These are phyloP conservation scores for Exophiala viscosa DNA, from an alignment of 2,329 filamentous ascomycete genomes.

Conservation along the genomic window DNA sequence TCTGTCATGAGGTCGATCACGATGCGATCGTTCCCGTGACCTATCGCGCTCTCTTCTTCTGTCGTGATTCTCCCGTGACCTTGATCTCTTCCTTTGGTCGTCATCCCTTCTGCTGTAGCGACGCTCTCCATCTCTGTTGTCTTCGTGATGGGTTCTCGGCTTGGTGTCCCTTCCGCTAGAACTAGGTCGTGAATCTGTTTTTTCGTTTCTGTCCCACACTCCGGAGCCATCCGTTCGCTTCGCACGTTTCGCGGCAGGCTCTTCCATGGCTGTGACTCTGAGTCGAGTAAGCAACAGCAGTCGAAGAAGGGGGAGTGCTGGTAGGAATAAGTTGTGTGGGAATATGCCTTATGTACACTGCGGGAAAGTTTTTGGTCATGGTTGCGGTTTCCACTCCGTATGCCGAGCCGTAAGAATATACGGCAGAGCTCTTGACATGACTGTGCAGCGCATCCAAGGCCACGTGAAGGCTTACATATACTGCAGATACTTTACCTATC, in stretches of 20 bases:
- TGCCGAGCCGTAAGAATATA: too few species aligned
- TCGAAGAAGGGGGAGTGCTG: not conserved
- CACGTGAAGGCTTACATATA: too few species aligned
- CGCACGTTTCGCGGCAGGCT: conserved; percentile 51
- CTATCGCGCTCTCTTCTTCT: conserved; percentile 42
- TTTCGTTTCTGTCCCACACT: conserved; percentile 55
- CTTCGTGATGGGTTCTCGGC: conserved; percentile 23
- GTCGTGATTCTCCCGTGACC: conserved; percentile 29
- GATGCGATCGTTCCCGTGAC: conserved; percentile 38
- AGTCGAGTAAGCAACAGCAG: not conserved
- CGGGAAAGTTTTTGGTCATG: not conserved
- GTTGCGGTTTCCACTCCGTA: too few species aligned
- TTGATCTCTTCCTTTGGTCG: conserved; percentile 21
- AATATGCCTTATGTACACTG: not conserved
- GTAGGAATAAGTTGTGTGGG: not conserved
- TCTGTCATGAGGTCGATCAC: conserved; percentile 28
- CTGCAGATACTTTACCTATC: too few species aligned
- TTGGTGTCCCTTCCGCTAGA: conserved; percentile 37
- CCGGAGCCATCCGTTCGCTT: conserved; percentile 56
- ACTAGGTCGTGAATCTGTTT: conserved; percentile 32
- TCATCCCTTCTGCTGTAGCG: conserved; percentile 16
- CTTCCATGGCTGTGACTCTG: conserved; percentile 43
- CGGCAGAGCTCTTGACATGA: too few species aligned
- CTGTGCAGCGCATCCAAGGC: too few species aligned
- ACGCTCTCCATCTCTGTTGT: conserved; percentile 17